Evolutionary conservation across 164 flowering plant species (phyloP), one percentile per base, ranked within the genome.

Genomic region (Magnolia officinalis): DNA sequence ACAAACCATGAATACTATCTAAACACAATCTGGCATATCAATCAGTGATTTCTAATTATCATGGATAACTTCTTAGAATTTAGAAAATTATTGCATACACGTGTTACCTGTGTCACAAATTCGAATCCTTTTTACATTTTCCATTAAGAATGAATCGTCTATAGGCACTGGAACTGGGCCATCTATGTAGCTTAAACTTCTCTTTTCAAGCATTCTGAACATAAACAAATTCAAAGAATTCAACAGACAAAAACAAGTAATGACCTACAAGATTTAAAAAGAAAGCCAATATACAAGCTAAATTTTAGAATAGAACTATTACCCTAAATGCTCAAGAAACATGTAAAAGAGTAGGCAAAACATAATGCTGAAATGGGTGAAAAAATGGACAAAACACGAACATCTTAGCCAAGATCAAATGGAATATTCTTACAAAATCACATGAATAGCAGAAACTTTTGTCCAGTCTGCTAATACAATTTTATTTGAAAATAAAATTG

Each of bases 121-220:
- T 61, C 84, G 72, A 64, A 94, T 94, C 59, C 90, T 89, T 75
- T 89, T 87, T 29, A 96, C 97, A 84, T 96, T 91, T 65, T 93
- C 95, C 71, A 79, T 59, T 13, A 96, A 88, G 79, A 92, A 90
- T 1, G 82, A 24, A 78, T 94, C 96, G 72, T 92, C 95, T 76
- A 37, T 6, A 21, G 99, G 98, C 51, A 94, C 86, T 5, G 91
- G 87, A 81, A 96, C 76, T 11, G 96, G 94, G 50, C 99, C 99
- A 80, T 91, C 89, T 19, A 68, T 63, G 76, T 96, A 94, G 83
- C 96, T 96, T 82, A 96, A 82, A 81, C 94, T 90, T 86, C 99
- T 85, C 73, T 87, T 90, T 74, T 96, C 99, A 82, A 94, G 91
- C 99, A 94, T 96, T 78, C 99, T 93, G 80, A 67, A 58, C 72